Percentiles rank a stretch among this genome's conserved stretches.
These are phyloP conservation scores for Crucibulum laeve DNA, from an alignment of 768 basidiomycete genomes.

Conservation along the genomic window DNA sequence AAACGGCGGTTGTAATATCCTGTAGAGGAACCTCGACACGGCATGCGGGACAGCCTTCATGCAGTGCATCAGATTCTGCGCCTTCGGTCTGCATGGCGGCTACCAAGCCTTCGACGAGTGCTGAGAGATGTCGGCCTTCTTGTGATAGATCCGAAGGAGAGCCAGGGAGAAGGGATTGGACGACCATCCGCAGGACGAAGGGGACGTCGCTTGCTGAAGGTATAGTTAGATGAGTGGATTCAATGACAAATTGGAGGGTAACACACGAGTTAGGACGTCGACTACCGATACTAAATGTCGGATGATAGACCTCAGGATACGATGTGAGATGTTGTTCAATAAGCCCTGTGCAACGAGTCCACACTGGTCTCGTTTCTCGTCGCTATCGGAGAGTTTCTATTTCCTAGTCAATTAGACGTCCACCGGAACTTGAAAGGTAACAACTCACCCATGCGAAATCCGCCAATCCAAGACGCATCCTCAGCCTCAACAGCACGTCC, in stretches of 20 bases:
- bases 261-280: slow-evolving; percentile 40
- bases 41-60: slow-evolving; percentile 78
- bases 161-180: slow-evolving; percentile 54
- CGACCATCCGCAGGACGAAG: slow-evolving; percentile 59
- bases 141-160: slow-evolving; percentile 33
- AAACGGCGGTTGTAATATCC: slow-evolving; percentile 57
- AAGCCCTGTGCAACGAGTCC: slow-evolving; percentile 49
- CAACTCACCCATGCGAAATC: slow-evolving; percentile 45
- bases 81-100: slow-evolving; percentile 13
- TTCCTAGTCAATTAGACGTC: neutral
- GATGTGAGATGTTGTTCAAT: slow-evolving; percentile 48
- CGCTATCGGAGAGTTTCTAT: slow-evolving; percentile 45
- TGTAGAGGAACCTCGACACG: slow-evolving; percentile 51
- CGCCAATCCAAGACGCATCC: slow-evolving; percentile 52
- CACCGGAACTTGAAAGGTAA: neutral
- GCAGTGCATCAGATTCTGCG: slow-evolving; percentile 28
- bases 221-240: neutral
- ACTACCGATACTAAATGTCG: slow-evolving; percentile 50
- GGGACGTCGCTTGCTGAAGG: slow-evolving; percentile 52
- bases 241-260: slow-evolving; percentile 1
- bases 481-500: slow-evolving; percentile 44
- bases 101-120: slow-evolving; percentile 18
- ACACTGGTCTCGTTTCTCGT: slow-evolving; percentile 37
- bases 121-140: slow-evolving; percentile 29
- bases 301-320: slow-evolving; percentile 49